phyloP scores from a whole-genome alignment of 2,329 filamentous ascomycete species.

The Paracorniculantispora psalliotae region DNA sequence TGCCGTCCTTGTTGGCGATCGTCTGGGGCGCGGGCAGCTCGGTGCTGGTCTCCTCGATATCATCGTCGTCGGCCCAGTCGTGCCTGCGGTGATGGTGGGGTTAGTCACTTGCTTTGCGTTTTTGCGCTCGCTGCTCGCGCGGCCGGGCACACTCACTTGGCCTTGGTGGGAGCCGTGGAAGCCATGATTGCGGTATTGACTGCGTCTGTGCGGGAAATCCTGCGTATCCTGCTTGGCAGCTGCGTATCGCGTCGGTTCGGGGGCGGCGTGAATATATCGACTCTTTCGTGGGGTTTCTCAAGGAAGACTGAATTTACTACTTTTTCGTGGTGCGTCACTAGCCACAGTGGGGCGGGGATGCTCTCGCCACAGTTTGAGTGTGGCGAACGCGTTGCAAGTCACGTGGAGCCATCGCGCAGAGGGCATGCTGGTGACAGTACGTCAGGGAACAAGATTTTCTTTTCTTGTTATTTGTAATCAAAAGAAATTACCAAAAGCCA shows the following conservation, averaged over 20 bases:
- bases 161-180: constrained; percentile 34
- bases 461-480: no score
- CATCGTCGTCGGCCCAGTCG: constrained; percentile 96
- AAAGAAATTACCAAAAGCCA: no score
- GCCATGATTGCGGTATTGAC: constrained; percentile 29
- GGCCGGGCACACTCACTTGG: constrained; percentile 30
- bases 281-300: constrained; percentile 35
- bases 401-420: background rate
- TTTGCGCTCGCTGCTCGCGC: constrained; percentile 13
- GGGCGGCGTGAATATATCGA: constrained; percentile 17
- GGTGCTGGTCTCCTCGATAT: constrained; percentile 66
- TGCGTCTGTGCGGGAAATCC: constrained; percentile 10
- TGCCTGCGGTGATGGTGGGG: constrained; percentile 41
- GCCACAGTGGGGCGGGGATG: constrained; percentile 28
- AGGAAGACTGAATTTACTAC: constrained; percentile 33
- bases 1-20: constrained; percentile 96
- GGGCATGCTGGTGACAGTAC: no score
- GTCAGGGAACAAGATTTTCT: no score
- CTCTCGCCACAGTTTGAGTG: constrained; percentile 9
- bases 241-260: constrained; percentile 20
- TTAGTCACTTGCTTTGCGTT: constrained; percentile 24
- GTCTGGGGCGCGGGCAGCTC: constrained; percentile 81
- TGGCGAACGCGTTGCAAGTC: constrained; percentile 19
- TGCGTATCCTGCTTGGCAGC: constrained; percentile 4
- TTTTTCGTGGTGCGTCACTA: constrained; percentile 37